These are phyloP conservation scores for Trapa bicornis DNA, from an alignment of 345 rosid species.

Conservation along the genomic window DNA sequence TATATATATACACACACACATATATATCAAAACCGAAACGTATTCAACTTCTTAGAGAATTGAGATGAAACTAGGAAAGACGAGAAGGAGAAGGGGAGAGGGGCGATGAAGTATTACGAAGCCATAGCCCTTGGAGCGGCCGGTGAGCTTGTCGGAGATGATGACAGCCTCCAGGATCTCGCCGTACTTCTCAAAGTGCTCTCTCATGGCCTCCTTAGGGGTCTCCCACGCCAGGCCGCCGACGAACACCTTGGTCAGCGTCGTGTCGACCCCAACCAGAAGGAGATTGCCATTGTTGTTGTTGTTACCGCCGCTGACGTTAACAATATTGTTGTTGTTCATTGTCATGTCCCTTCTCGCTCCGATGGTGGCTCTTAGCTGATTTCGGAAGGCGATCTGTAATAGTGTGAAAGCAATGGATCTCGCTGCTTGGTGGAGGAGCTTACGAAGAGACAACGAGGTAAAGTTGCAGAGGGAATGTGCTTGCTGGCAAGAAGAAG, in stretches of 20 bases:
- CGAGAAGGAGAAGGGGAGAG: neutral
- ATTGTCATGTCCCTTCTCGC: slow-evolving; percentile 14
- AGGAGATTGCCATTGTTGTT: slow-evolving; percentile 6
- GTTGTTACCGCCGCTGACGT: slow-evolving; percentile 11
- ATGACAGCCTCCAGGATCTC: slow-evolving; percentile 92
- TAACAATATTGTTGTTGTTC: slow-evolving; percentile 29
- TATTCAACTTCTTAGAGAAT: no score
- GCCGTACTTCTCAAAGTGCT: slow-evolving; percentile 85
- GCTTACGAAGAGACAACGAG: no score
- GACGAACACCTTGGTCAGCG: slow-evolving; percentile 87
- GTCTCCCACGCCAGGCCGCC: slow-evolving; percentile 99
- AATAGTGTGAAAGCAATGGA: neutral
- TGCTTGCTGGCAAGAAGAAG: neutral
- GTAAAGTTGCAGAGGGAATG: neutral
- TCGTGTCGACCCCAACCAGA: slow-evolving; percentile 35
- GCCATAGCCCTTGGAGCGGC: slow-evolving; percentile 97
- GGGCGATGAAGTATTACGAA: slow-evolving; percentile 35
- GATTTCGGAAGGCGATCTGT: neutral
- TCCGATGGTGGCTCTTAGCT: no score
- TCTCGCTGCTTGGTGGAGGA: neutral
- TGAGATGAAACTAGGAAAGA: neutral
- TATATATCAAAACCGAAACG: no score
- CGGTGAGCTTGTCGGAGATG: slow-evolving; percentile 79
- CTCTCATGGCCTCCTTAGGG: slow-evolving; percentile 64
- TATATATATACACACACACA: no score